Base-by-base conservation (phyloP, 192 early-diverging fungal species). In the Coemansia sp. region DNA sequence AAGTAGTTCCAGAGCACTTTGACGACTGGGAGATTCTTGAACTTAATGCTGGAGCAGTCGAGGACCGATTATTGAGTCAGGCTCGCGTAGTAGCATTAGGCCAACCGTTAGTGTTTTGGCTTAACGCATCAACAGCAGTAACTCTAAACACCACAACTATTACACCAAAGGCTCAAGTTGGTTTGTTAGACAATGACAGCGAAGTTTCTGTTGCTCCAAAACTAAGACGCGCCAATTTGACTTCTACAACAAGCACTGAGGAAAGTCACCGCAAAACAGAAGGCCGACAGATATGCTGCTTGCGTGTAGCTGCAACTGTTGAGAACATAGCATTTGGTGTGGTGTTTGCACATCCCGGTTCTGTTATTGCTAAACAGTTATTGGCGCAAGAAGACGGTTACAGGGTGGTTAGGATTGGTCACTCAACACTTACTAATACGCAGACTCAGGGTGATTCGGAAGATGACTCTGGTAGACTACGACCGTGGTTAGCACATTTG, bases 21-120 rank as follows among this genome's bases (percentile, higher is more conserved):
- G 90, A 93, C 57, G 91, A 93, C 71, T 93, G 90, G 90, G 91
- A 93, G 74, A 91, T 93, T 52, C 59, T 93, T 73, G 90, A 90
- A 78, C 72, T 88, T 50, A 87, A 91, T 60, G 89, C 89, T n/a
- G 86, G 87, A 36, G 87, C 87, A 32, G 81, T 93, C 0, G 92
- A 93, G 68, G 78, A 87, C 24, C 73, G 86, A 64, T 76, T 93
- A 64, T 58, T 92, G 39, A 82, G 76, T 54, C 92, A 93, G 73
- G 80, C 87, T 46, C 80, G 89, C 4, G 88, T 90, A 24, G 75
- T 93, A 6, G 88, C 87, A 22, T 72, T 76, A 2, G 80, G 84
- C 46, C 87, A 92, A 67, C 76, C 88, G n/a, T 68, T 92, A 6
- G 85, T 88, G 6, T 86, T 93, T 61, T 92, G 91, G 90, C 84